Evolutionary conservation across 352 stramenopile genomes (phyloP).

Genomic region (Pythium aphanidermatum): DNA sequence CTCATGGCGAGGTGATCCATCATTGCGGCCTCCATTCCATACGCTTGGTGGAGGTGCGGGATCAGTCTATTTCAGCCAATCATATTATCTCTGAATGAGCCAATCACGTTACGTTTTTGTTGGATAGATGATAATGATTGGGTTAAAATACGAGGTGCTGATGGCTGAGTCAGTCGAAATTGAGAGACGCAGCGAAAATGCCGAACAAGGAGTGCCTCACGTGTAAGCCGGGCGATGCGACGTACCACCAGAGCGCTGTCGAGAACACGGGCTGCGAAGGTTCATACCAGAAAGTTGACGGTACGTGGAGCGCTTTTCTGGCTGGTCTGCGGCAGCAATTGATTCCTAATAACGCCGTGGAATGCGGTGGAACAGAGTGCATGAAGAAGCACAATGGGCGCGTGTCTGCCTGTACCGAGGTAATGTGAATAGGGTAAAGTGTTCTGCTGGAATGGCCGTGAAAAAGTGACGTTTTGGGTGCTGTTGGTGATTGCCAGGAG

Average conservation of each 20-base stretch:
- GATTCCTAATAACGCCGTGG: no score
- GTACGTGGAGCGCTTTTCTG: no score
- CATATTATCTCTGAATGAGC: no score
- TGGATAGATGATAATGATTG: no score
- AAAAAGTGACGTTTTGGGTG: neutral
- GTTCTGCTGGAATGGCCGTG: neutral
- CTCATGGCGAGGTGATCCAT: conserved; percentile 2
- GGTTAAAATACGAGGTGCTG: no score
- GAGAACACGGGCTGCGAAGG: conserved; percentile 61
- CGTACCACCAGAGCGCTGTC: conserved; percentile 60
- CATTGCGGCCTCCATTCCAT: neutral
- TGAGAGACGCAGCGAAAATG: no score
- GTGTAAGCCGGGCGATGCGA: conserved; percentile 65
- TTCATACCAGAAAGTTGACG: conserved; percentile 60
- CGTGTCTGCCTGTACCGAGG: conserved; percentile 67
- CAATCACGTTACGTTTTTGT: no score
- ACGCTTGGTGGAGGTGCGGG: neutral
- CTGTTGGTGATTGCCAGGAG: conserved; percentile 33
- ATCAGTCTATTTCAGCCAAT: conserved; percentile 5
- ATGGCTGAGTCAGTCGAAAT: no score
- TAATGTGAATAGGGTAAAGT: conserved; percentile 9
- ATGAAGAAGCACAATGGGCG: conserved; percentile 76
- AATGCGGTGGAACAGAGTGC: no score
- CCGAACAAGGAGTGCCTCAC: conserved; percentile 59
- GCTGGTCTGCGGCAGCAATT: no score